Base-by-base conservation (phyloP, 805 yeast species). In the Sporopachydermia lactativora region DNA sequence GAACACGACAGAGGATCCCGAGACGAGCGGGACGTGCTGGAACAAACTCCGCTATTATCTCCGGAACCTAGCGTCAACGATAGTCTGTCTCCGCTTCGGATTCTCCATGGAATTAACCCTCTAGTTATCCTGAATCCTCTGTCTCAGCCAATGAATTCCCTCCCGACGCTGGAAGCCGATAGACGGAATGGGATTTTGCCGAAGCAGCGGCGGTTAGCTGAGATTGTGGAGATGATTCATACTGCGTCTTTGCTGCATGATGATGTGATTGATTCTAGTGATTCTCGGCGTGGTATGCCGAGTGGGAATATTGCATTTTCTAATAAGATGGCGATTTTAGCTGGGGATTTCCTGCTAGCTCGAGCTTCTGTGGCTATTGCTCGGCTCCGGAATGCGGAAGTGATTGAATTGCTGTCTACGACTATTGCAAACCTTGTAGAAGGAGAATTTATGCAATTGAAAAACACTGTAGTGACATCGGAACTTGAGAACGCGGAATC, bases 391-490 rank as follows among this genome's bases (percentile, higher is more conserved):
- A 89, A 92, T 58, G 89, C 96, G n/a, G 97, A 92, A 64, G 98
- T 92, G 37, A 88, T 86, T 43, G 98, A 92, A 63, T 68, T 92
- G 45, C 75, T 92, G 65, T 86, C 96, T 3, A 89, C 96, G 11
- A 81, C 96, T 19, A 92, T 92, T 55, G 98, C 97, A 8, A 92
- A 92, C 57, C 68, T 92, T 45, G 97, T 92, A 1, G 98, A 92
- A 62, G 98, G 98, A 39, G 98, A 92, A 62, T 89, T 92, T 58
- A 92, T 92, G 97, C 98, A 92, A 63, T 72, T 92, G 65, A 88
- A 89, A 51, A 92, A 92, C 61, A 85, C 96, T 0, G 92, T 88
- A 4, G 63, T 81, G 35, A 69, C 77, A 15, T 55, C 63, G 42
- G 70, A 66, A 18, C 80, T 73, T 48, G 84, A 81, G 43, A 75